Base-by-base conservation (phyloP, 169 alveolate genomes). In the Amoebophrya sp. region DNA sequence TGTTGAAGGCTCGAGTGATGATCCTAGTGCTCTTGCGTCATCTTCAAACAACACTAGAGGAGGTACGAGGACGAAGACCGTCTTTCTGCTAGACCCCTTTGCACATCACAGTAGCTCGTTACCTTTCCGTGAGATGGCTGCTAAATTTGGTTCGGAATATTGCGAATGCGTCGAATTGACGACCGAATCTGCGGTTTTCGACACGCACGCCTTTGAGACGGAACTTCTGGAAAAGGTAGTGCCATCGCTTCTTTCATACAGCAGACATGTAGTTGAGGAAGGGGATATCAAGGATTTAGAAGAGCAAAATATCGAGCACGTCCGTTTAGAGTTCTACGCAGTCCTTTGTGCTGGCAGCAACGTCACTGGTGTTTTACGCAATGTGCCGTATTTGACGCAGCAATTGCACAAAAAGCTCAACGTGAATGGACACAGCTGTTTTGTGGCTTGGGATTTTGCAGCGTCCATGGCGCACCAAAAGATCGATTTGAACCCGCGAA, bases 41-140 rank as follows among this genome's bases (percentile, higher is more conserved):
- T 1, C 6, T 53, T 12, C 24, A 39, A 2, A 12, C 18, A 47
- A 6, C 6, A 47, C 65, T 6, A 18, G 29, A 12, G 18, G 29
- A 12, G 29, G 29, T 18, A 12, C 65, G 65, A 89, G 29, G 33
- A 1, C 29, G 53, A 36, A 40, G 78, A 40, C 78, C 76, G 54
- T 90, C 33, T 89, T 92, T 54, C 34, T 92, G 1, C 76, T 78
- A 0, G 94, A 92, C 78, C 94, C 94, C 89, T 54, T 89, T 0
- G 94, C 93, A 18, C 94, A 93, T 65, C 94, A 93, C 83, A 78
- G 92, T 40, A n/a, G 40, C 41, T 89, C 89, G 65, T 93, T 93
- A 39, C 94, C 94, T 14, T 93, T 93, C 65, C 34, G 92, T 23
- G 93, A 93, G 77, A 40, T 41, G 47, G 93, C 91, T 23, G 83